Base-by-base conservation (phyloP, 1,284 basidiomycete genomes). In the Ustilago tritici region DNA sequence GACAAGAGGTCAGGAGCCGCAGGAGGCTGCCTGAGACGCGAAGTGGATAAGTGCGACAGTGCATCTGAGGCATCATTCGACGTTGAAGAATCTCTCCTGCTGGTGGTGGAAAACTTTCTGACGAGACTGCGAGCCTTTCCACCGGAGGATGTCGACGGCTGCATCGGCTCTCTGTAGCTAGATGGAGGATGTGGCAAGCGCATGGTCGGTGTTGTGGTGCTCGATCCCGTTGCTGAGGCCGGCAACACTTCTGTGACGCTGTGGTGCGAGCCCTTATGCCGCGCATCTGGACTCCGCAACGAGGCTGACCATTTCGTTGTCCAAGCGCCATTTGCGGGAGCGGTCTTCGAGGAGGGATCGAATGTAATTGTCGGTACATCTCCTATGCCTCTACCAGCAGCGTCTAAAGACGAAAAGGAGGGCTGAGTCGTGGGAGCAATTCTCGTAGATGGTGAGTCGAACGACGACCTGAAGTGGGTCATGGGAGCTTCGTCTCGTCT, bases 151-250 rank as follows among this genome's bases (percentile, higher is more conserved):
- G n/a, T 28, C 8, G 38, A 10, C 28, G 54, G 57, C n/a, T 36
- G 60, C 7, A 49, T 32, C 1, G 65, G 58, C 8, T 57, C 14
- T 11, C 17, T 50, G 50, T 64, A 73, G 59, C 70, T 73, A 4
- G 70, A 73, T 2, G 70, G 65, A 3, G 70, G 65, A 43, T 68
- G 58, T 2, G 61, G 35, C 10, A 59, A 41, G 23, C 55, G 46
- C 28, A 35, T 32, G 10, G 65, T 15, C 31, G 65, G 9, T 23
- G 35, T 4, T 10, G 38, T 15, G 0, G 3, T 35, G 34, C 28
- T 19, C 6, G 57, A 14, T 14, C 35, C 34, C 40, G 59, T 12
- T 11, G 50, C 17, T 43, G 50, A 23, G 3, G 17, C 19, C 8
- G 54, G 14, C 14, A 34, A 40, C 19, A 9, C 40, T 4, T 38